Conservation (phyloP, 441 rosid genomes). For the Raphanus hybrid region DNA sequence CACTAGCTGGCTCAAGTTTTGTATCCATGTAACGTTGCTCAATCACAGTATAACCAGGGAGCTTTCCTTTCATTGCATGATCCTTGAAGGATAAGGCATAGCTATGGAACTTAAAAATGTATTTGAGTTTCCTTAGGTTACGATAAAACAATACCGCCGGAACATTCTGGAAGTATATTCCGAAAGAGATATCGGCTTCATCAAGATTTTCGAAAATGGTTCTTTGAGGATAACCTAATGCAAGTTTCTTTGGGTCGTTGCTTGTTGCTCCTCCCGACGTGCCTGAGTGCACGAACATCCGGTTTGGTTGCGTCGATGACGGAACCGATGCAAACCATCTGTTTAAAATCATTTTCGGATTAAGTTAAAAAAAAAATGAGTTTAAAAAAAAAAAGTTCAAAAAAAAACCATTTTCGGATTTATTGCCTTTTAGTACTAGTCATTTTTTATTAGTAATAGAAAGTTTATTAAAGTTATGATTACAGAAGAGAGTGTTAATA, state of each 20-base stretch:
- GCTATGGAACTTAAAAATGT: conserved; percentile 53
- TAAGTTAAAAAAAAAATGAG: too few relatives aligned
- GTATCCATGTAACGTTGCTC: conserved; percentile 86
- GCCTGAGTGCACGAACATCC: conserved; percentile 77
- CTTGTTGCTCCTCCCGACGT: conserved; percentile 86
- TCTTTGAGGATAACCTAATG: conserved; percentile 77
- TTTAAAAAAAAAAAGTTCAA: not conserved
- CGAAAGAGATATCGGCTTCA: conserved; percentile 59
- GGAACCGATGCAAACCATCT: conserved; percentile 98
- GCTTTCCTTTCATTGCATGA: conserved; percentile 63
- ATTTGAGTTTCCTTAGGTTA: conserved; percentile 76
- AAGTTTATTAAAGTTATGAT: not conserved
- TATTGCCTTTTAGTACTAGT: not conserved
- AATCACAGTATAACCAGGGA: conserved; percentile 70
- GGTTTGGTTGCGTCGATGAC: conserved; percentile 84
- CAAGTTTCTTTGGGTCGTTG: conserved; percentile 60
- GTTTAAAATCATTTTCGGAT: not conserved
- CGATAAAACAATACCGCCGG: conserved; percentile 78
- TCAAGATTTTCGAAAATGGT: conserved; percentile 80
- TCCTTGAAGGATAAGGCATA: conserved; percentile 55
- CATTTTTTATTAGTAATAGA: not conserved
- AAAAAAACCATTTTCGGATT: not conserved
- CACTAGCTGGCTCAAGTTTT: conserved; percentile 60
- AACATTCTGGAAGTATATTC: conserved; percentile 80
- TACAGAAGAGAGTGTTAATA: not conserved